Conservation (phyloP, 768 basidiomycete species). For the Termitomyces sp. region DNA sequence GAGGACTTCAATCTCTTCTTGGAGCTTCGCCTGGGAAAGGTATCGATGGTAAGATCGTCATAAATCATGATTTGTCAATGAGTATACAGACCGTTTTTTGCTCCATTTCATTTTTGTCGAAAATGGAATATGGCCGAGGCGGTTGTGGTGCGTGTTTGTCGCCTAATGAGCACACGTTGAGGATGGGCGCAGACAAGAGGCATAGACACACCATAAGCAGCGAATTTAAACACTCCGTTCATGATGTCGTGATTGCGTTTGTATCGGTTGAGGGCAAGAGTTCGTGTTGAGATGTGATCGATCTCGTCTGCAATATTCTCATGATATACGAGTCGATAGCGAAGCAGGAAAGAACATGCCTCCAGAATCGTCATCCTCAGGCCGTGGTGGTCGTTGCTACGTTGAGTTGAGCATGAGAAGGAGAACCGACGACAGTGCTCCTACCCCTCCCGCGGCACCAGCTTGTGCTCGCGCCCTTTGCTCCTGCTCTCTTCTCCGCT, state of each 20-base stretch:
- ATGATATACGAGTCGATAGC: not conserved
- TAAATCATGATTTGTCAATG: not conserved
- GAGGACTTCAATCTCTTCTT: slow-evolving; percentile 52
- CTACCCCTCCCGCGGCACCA: slow-evolving; percentile 24
- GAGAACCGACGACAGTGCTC: slow-evolving; percentile 14
- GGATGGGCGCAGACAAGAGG: not conserved
- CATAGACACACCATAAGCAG: slow-evolving; percentile 49
- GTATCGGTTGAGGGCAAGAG: slow-evolving; percentile 67
- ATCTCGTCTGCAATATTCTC: slow-evolving; percentile 44
- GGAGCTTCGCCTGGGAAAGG: slow-evolving; percentile 42
- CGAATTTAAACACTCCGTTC: slow-evolving; percentile 75
- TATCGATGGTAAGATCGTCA: not conserved
- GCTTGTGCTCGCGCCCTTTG: slow-evolving; percentile 41
- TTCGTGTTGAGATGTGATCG: slow-evolving; percentile 67
- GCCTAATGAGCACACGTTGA: slow-evolving; percentile 22
- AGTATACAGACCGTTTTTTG: slow-evolving; percentile 43
- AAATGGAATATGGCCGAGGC: slow-evolving; percentile 51
- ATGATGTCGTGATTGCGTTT: slow-evolving; percentile 80
- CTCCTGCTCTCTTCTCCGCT: slow-evolving; percentile 59
- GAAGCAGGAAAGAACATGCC: slow-evolving; percentile 29
- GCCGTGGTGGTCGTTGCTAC: slow-evolving; percentile 27
- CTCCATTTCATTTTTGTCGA: slow-evolving; percentile 52
- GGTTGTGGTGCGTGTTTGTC: slow-evolving; percentile 35
- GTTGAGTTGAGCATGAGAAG: slow-evolving; percentile 3
- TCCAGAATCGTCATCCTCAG: slow-evolving; percentile 62